phyloP scores from a whole-genome alignment of 805 yeast genomes.

The Spathaspora gorwiae region DNA sequence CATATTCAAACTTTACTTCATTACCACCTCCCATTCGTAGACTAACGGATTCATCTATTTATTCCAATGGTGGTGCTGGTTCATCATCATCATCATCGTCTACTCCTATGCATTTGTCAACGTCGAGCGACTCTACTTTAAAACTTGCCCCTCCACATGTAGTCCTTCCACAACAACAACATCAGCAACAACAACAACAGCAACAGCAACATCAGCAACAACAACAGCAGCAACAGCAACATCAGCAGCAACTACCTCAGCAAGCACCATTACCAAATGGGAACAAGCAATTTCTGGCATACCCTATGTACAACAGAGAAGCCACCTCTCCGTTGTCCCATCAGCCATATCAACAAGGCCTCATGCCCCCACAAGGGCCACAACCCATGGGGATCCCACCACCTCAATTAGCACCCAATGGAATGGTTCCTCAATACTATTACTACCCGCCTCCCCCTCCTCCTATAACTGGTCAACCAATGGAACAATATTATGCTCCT shows the following conservation, averaged over 20 bases:
- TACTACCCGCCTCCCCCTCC: not conserved
- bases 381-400: not conserved
- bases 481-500: not conserved
- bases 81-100: not conserved
- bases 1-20: constrained; percentile 3
- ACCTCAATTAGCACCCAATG: not conserved
- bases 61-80: not conserved
- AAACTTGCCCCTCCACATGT: not conserved
- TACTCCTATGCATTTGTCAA: not conserved
- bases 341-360: constrained; percentile 2
- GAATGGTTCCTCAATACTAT: constrained; percentile 3
- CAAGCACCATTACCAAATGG: constrained; percentile 1
- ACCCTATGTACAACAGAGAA: not conserved
- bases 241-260: not conserved
- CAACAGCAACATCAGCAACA: not conserved
- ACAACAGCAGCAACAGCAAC: not conserved
- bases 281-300: not conserved
- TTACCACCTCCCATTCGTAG: constrained; percentile 12
- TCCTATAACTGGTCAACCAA: not conserved
- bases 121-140: constrained; percentile 1
- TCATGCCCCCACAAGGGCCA: not conserved
- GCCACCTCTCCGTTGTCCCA: not conserved
- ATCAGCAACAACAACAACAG: constrained; percentile 4
- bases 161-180: constrained; percentile 3
- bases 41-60: constrained; percentile 12